A percentile compares a stretch with the other conserved stretches of the same genome.
Conservation (phyloP, 345 rosid genomes). For the Capsella bursapastoris region DNA sequence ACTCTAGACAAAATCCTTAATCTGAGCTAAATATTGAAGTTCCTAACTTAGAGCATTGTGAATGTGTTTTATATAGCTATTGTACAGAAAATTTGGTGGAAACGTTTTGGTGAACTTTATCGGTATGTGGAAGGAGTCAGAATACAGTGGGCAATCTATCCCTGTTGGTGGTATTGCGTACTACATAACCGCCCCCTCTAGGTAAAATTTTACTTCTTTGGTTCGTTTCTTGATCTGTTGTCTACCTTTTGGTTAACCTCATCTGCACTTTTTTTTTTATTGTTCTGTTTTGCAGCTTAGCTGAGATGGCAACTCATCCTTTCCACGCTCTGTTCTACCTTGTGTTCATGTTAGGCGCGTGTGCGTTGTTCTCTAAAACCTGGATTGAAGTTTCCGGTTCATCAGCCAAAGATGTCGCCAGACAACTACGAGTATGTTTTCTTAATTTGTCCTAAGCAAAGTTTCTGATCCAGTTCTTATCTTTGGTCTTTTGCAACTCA, state of each 20-base stretch:
- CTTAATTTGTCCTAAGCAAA: not conserved
- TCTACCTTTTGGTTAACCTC: conserved; percentile 2
- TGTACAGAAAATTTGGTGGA: conserved; percentile 4
- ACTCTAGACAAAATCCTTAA: not conserved
- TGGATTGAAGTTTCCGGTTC: conserved; percentile 10
- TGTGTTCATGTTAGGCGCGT: not conserved
- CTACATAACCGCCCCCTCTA: not conserved
- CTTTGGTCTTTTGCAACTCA: not conserved
- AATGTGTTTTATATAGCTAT: not conserved
- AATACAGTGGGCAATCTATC: not conserved
- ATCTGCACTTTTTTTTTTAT: not conserved
- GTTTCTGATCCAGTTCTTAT: not conserved
- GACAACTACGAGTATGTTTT: conserved; percentile 5
- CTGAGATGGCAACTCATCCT: conserved; percentile 16
- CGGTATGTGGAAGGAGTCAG: conserved; percentile 12
- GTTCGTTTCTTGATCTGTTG: not conserved
- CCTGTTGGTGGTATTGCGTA: not conserved
- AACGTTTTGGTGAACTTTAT: not conserved
- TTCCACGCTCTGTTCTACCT: conserved; percentile 6
- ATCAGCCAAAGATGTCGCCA: conserved; percentile 11
- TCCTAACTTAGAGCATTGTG: not conserved
- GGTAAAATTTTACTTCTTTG: not conserved
- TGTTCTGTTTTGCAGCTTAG: not conserved
- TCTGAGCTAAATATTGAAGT: not conserved
- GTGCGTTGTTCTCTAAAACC: not conserved